Conservation (phyloP, 2,329 filamentous ascomycete genomes). For the Penicillium glabrum region DNA sequence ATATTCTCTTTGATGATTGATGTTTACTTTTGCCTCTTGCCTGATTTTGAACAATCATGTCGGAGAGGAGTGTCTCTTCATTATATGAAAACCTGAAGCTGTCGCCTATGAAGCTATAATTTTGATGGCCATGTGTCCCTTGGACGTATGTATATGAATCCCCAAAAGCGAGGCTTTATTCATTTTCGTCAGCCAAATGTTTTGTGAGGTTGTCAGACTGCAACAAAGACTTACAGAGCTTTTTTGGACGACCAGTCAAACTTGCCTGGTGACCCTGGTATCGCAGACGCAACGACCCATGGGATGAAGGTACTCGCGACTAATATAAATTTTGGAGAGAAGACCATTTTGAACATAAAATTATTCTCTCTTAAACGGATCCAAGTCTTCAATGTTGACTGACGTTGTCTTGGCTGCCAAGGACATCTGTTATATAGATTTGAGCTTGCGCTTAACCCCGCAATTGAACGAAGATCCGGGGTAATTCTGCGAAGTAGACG, state of each 20-base stretch:
- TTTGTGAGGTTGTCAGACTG: neutral
- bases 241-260: constrained; percentile 19
- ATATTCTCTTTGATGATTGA: neutral
- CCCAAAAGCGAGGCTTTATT: constrained; percentile 28
- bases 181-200: neutral
- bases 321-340: neutral
- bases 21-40: constrained; percentile 9
- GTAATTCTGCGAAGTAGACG: constrained; percentile 7
- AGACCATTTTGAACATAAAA: neutral
- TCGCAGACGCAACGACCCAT: constrained; percentile 2
- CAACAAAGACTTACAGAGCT: constrained; percentile 7
- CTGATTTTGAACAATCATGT: constrained; percentile 54
- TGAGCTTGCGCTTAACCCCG: constrained; percentile 8
- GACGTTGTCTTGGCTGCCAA: neutral
- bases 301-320: neutral
- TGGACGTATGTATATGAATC: constrained; percentile 50
- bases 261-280: constrained; percentile 6
- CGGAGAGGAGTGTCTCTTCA: constrained; percentile 43
- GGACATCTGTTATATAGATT: neutral
- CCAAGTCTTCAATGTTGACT: neutral
- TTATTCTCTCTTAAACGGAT: neutral
- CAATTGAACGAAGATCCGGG: constrained; percentile 11
- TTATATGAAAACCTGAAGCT: constrained; percentile 50
- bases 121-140: constrained; percentile 51
- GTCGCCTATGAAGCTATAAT: constrained; percentile 58